Conservation (phyloP, 768 basidiomycete genomes). For the Tulasnella sp. region DNA sequence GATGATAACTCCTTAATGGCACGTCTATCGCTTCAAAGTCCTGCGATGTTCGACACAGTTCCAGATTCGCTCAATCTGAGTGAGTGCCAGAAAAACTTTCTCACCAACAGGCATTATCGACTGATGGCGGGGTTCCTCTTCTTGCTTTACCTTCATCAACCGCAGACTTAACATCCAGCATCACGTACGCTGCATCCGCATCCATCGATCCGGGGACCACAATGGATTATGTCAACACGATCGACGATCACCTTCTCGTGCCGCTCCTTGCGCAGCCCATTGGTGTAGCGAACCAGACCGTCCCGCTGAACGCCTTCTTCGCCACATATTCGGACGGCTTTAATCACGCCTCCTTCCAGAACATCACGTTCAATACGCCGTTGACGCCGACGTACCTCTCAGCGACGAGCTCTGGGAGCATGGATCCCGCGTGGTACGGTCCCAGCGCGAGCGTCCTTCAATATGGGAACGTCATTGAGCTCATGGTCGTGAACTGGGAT, state of each 20-base stretch:
- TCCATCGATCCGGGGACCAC: slow-evolving; percentile 8
- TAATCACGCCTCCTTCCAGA: slow-evolving; percentile 55
- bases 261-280: slow-evolving; percentile 43
- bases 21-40: slow-evolving; percentile 21
- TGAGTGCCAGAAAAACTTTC: slow-evolving; percentile 29
- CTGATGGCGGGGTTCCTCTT: too few species aligned
- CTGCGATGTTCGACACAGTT: slow-evolving; percentile 28
- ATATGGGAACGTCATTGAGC: slow-evolving; percentile 43
- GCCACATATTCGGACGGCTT: slow-evolving; percentile 79
- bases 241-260: slow-evolving; percentile 57
- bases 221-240: slow-evolving; percentile 37
- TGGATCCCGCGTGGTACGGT: slow-evolving; percentile 62
- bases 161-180: slow-evolving; percentile 68
- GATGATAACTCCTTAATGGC: too few species aligned
- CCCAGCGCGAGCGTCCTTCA: slow-evolving; percentile 53
- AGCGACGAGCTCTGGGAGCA: slow-evolving; percentile 57
- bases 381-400: slow-evolving; percentile 69
- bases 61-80: slow-evolving; percentile 66
- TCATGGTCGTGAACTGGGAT: slow-evolving; percentile 31
- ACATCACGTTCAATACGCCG: slow-evolving; percentile 29
- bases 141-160: too few species aligned
- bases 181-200: slow-evolving; percentile 56
- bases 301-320: slow-evolving; percentile 65
- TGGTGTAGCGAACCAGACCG: slow-evolving; percentile 39
- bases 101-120: too few species aligned